Evolutionary conservation across 371 early-diverging fungal genomes (phyloP), one percentile per base, ranked within the genome.

Genomic region (Mortierella sp.): DNA sequence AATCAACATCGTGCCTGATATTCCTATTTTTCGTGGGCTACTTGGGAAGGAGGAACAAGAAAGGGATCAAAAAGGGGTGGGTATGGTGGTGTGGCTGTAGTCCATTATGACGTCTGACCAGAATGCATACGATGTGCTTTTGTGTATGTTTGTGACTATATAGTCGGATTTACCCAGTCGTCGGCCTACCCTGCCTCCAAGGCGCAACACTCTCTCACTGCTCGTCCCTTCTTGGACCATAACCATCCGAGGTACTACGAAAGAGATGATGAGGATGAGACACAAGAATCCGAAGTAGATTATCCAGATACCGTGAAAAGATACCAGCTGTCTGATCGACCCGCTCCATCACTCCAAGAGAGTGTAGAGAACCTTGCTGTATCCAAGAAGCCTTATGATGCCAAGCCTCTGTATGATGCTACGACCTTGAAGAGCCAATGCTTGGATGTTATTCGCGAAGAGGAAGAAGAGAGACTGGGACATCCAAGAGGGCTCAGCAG

Each of bases 401-500:
- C 34, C 19, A 32, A 57, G 37, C 15, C 48, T 15, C 44, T 44
- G 2, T 47, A 19, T 11, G 9, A 17, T 4, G 9, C 42, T 3
- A 4, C 46, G 17, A 7, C 14, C 0, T n/a, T 47, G 26, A 23
- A 43, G 11, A 47, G 26, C 31, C 26, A 26, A 19, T 42, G 50
- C 19, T 28, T 71, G 49, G 65, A 64, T 31, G 50, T 31, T 0
- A 71, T 71, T 43, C 71, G n/a, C 11, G 64, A 64, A 37, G 65
- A 60, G 23, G 72, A 56, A 15, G 56, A 60, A 9, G 64, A 70
- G 2, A 23, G 34, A 21, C 2, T n/a, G 6, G 42, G 37, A 26
- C 42, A 48, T 31, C 48, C 56, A 8, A 39, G 26, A 23, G 12
- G 26, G 2, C n/a, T n/a, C n/a, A 30, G 37, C 14, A 59, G 59